Percentiles rank a stretch among this genome's conserved stretches.
Conservation (phyloP, 1,284 basidiomycete genomes). For the Gymnopus androsaceus region DNA sequence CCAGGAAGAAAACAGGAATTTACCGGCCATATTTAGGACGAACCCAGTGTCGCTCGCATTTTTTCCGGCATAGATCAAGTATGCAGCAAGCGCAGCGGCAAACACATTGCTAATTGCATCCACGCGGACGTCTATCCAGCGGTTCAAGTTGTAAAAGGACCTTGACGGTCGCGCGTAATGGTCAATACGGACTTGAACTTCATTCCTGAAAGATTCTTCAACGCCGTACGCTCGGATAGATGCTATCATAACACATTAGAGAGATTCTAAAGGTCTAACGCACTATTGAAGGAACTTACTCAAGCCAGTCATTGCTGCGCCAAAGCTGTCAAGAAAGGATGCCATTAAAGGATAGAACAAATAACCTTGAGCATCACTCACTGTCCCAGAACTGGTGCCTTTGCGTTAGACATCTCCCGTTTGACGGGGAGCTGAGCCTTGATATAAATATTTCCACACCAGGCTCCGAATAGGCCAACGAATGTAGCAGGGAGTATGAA, state of each 20-base stretch:
- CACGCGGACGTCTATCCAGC: slow-evolving; percentile 59
- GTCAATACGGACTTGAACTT: slow-evolving; percentile 50
- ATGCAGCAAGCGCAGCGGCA: slow-evolving; percentile 52
- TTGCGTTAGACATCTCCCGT: slow-evolving; percentile 71
- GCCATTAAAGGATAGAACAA: not conserved
- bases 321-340: slow-evolving; percentile 41
- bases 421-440: slow-evolving; percentile 26
- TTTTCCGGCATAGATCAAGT: slow-evolving; percentile 48
- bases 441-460: slow-evolving; percentile 47
- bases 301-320: slow-evolving; percentile 67
- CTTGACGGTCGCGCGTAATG: slow-evolving; percentile 46
- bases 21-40: slow-evolving; percentile 51
- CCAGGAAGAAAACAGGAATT: not conserved
- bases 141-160: slow-evolving; percentile 57
- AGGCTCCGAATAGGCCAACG: slow-evolving; percentile 39
- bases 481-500: slow-evolving; percentile 28
- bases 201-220: slow-evolving; percentile 45
- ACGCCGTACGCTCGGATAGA: slow-evolving; percentile 66
- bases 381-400: slow-evolving; percentile 56
- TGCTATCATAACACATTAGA: slow-evolving; percentile 33
- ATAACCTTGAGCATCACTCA: slow-evolving; percentile 23
- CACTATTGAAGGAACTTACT: slow-evolving; percentile 35
- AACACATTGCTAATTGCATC: slow-evolving; percentile 56
- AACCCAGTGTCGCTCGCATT: slow-evolving; percentile 54
- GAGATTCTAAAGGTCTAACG: not conserved